Percentiles rank a stretch among this genome's conserved stretches.
Conservation (phyloP, 495 filamentous ascomycete genomes). For the Neurospora sp. region DNA sequence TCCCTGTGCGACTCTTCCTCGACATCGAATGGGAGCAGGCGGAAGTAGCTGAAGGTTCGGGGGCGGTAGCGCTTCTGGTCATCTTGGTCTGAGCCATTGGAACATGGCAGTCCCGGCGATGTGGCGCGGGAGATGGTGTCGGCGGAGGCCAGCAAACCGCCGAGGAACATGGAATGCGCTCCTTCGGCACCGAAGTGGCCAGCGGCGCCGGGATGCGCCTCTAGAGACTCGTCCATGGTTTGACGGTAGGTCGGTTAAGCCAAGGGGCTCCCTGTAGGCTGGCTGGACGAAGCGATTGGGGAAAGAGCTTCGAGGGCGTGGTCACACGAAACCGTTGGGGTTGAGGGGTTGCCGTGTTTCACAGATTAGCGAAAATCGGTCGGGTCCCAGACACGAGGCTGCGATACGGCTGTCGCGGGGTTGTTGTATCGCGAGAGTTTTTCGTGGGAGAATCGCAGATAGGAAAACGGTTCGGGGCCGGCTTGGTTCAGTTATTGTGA, state of each 20-base stretch:
- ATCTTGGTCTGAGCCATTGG: slow-evolving; percentile 21
- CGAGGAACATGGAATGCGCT: slow-evolving; percentile 13
- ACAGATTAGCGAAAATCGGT: not conserved
- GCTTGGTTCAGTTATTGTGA: not conserved
- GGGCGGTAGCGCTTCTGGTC: slow-evolving; percentile 62
- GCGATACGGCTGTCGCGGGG: not conserved
- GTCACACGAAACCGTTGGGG: not conserved
- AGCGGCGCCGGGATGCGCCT: slow-evolving; percentile 10
- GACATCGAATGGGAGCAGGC: slow-evolving; percentile 75
- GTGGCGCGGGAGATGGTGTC: slow-evolving; percentile 41
- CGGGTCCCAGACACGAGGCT: not conserved
- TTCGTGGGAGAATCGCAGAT: not conserved
- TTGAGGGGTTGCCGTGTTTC: not conserved
- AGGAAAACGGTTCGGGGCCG: not conserved
- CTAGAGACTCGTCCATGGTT: slow-evolving; percentile 23
- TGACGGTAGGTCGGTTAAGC: not conserved
- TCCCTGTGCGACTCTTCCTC: slow-evolving; percentile 69
- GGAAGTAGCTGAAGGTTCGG: slow-evolving; percentile 85
- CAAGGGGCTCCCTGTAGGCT: not conserved
- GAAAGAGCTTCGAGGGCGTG: not conserved
- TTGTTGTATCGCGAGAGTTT: not conserved
- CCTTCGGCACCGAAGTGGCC: slow-evolving; percentile 14
- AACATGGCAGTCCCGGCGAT: slow-evolving; percentile 32
- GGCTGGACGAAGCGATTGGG: not conserved
- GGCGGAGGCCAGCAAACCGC: slow-evolving; percentile 16